Conservation (phyloP, 192 early-diverging fungal species). For the Haplosporangium gracile region DNA sequence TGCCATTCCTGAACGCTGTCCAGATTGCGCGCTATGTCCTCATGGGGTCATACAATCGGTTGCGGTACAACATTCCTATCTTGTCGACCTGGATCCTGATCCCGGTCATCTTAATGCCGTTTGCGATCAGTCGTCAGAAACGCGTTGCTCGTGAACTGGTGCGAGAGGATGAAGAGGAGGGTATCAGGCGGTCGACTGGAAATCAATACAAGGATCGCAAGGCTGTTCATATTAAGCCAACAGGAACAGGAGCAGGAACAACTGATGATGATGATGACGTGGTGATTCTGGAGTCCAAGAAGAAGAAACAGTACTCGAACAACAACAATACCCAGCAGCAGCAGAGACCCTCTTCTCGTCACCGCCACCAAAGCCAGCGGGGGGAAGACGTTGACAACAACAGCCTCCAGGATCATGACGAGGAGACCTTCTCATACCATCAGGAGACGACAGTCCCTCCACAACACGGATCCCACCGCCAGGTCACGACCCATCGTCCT, state of each 20-base stretch:
- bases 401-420: background rate
- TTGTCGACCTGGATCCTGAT: conserved; percentile 55
- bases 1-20: conserved; percentile 65
- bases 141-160: conserved; percentile 9
- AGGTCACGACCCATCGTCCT: background rate
- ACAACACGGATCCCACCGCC: background rate
- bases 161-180: conserved; percentile 11
- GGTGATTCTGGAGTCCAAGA: background rate
- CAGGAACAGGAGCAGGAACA: background rate
- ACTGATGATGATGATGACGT: background rate
- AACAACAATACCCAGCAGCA: background rate
- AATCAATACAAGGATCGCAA: background rate
- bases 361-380: background rate
- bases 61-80: conserved; percentile 55
- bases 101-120: conserved; percentile 38
- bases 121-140: conserved; percentile 46
- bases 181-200: background rate
- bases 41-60: conserved; percentile 58
- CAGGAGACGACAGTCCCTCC: background rate
- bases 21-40: conserved; percentile 56
- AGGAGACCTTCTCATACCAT: background rate
- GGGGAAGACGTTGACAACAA: background rate
- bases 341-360: background rate
- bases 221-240: background rate
- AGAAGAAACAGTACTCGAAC: background rate